Evolutionary conservation across 2,329 filamentous ascomycete genomes (phyloP), one percentile per base, ranked within the genome.

Genomic region (Alternaria solani): DNA sequence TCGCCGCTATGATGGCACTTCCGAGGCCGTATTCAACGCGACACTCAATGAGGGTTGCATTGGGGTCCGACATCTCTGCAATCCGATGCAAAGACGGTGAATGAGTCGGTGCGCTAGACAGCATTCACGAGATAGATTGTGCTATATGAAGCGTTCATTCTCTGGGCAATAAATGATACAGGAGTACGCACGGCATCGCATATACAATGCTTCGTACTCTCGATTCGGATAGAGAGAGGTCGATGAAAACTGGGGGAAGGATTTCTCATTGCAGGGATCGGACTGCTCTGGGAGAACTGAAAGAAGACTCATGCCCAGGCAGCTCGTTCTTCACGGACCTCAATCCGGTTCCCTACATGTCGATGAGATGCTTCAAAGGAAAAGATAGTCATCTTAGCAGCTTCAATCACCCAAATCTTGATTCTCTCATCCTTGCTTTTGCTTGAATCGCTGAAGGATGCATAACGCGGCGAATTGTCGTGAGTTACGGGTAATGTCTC

Each of bases 191-290:
- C 12, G 20, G 46, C 46, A 36, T 48, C 30, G 30, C 30, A 41
- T 48, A 18, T 30, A 7, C 46, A 48, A 34, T 34, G 46, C 30
- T 48, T n/a, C 30, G 23, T 25, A 16, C 30, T 34, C 46, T 34
- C 11, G 16, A 34, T 48, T 11, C 2, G 46, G 46, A 48, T n/a
- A 48, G 16, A 20, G 20, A 25, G 6, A 34, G 25, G 55, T 11
- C 16, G 39, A 38, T 36, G 20, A 44, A 26, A 48, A 48, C 30
- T 46, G 26, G 39, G 12, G 39, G 30, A 38, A 51, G 39, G 47
- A 38, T 52, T 44, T 34, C 7, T 11, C 52, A 46, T 44, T 25
- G 16, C 55, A 44, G 39, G 55, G 47, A 34, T 57, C 8, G n/a
- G 38, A 6, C 6, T 7, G 38, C 6, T 18, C 18, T 30, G 5